These are phyloP conservation scores for Colletotrichum ledebouriae DNA, from an alignment of 2,329 filamentous ascomycete genomes.

Conservation along the genomic window DNA sequence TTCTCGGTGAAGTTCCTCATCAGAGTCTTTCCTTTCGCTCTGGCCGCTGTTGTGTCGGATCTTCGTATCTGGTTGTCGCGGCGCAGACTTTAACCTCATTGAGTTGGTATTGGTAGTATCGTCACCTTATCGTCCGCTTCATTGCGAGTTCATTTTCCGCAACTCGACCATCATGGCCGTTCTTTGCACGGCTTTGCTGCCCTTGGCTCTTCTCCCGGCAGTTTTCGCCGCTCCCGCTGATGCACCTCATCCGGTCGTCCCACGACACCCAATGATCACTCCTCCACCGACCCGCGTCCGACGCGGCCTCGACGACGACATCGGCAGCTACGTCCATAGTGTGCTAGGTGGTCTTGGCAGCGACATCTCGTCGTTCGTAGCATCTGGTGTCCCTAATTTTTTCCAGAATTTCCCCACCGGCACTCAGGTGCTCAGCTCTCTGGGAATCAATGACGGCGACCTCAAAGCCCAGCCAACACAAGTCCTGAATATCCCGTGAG, in stretches of 20 bases:
- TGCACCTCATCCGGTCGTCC: conserved; percentile 26
- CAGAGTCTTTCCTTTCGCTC: conserved; percentile 1
- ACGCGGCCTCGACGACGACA: conserved; percentile 53
- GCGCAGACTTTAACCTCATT: background rate
- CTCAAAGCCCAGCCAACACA: conserved; percentile 75
- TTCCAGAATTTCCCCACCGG: conserved; percentile 77
- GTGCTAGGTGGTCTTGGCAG: conserved; percentile 66
- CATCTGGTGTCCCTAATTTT: conserved; percentile 75
- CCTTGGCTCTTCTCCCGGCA: conserved; percentile 37
- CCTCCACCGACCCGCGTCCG: conserved; percentile 41
- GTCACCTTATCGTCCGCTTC: background rate
- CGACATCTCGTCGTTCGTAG: conserved; percentile 70
- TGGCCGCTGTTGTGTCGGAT: conserved; percentile 9
- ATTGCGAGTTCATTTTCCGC: too few species aligned
- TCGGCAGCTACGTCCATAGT: conserved; percentile 65
- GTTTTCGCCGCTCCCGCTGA: conserved; percentile 42
- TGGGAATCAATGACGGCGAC: conserved; percentile 70
- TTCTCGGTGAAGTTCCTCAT: background rate
- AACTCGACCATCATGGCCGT: conserved; percentile 22
- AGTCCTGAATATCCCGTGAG: conserved; percentile 76
- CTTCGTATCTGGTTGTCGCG: background rate
- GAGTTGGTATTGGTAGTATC: background rate
- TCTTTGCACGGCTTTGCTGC: conserved; percentile 23
- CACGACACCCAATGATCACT: conserved; percentile 47
- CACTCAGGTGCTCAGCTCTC: conserved; percentile 69